phyloP scores from a whole-genome alignment of 768 basidiomycete genomes.

The Fibroporia radiculosa region DNA sequence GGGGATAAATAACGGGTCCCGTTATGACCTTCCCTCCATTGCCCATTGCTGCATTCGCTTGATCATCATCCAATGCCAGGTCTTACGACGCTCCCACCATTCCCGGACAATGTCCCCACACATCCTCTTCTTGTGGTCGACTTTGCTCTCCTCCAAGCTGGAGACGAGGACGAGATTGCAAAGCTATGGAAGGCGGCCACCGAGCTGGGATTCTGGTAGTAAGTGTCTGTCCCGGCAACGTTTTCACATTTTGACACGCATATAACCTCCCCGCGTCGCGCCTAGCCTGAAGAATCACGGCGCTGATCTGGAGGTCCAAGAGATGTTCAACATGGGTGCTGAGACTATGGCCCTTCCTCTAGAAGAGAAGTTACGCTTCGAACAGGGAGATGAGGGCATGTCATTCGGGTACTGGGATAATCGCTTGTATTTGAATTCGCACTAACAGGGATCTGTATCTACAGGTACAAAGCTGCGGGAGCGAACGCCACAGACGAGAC shows the following conservation, averaged over 20 bases:
- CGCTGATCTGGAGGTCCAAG: slow-evolving; percentile 26
- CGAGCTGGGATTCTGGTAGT: slow-evolving; percentile 48
- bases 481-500: slow-evolving; percentile 26
- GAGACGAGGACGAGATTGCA: slow-evolving; percentile 31
- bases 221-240: too few species aligned
- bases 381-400: slow-evolving; percentile 34
- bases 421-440: neutral
- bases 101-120: slow-evolving; percentile 35
- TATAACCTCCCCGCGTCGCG: too few species aligned
- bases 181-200: slow-evolving; percentile 41
- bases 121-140: slow-evolving; percentile 42
- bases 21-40: neutral
- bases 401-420: slow-evolving; percentile 28
- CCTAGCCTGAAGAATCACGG: slow-evolving; percentile 37
- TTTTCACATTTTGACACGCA: too few species aligned
- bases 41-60: neutral
- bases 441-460: neutral
- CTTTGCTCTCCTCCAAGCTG: slow-evolving; percentile 27
- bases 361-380: slow-evolving; percentile 35
- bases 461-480: slow-evolving; percentile 25
- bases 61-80: slow-evolving; percentile 22
- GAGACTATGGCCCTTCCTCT: slow-evolving; percentile 32
- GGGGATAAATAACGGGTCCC: too few species aligned
- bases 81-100: slow-evolving; percentile 26
- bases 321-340: slow-evolving; percentile 37